Base-by-base conservation (phyloP, 129 eudicot genomes). In the Dittrichia graveolens region DNA sequence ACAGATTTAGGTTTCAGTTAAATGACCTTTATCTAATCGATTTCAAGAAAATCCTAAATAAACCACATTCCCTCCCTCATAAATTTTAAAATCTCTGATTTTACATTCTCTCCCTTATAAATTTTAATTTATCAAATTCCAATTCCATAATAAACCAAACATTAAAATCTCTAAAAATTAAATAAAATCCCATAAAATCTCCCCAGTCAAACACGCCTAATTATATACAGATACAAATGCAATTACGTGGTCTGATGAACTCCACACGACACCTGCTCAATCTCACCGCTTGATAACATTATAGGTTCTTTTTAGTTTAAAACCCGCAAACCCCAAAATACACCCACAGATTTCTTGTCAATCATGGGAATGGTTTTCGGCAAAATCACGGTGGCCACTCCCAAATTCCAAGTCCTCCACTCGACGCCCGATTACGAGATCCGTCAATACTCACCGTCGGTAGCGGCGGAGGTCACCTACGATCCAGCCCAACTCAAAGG, bases 381-480 rank as follows among this genome's bases (percentile, higher is more conserved):
- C 3, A 93, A 82, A 79, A 82, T 89, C 65, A 19, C 37, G n/a
- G 98, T 93, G 14, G 92, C 81, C 34, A 87, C 96, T 4, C 95
- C 98, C 0, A 87, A 85, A 80, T 85, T 69, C 81, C 70, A 93
- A 61, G 68, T 84, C 6, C 38, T 87, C 38, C 34, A 81, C 66
- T 75, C 96, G 16, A 78, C 87, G 2, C 6, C 15, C 3, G 83
- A 82, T 63, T 93, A 89, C 83, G 96, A 87, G 54, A 82, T 93
- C 87, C 90, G 98, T 37, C 82, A 87, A 58, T 93, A 93, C 83
- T 55, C 85, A 5, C 81, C 98, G 8, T 68, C 85, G 3, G 95
- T 93, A 0, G 76, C 73, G 41, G 98, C 98, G 6, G 82, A 92
- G 48, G 81, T 92, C 9, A 89, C 95, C 54, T 92, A 87, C 86